Evolutionary conservation across 495 filamentous ascomycete species (phyloP), one percentile per base, ranked within the genome.

Genomic region (Lasiosphaeria miniovina): DNA sequence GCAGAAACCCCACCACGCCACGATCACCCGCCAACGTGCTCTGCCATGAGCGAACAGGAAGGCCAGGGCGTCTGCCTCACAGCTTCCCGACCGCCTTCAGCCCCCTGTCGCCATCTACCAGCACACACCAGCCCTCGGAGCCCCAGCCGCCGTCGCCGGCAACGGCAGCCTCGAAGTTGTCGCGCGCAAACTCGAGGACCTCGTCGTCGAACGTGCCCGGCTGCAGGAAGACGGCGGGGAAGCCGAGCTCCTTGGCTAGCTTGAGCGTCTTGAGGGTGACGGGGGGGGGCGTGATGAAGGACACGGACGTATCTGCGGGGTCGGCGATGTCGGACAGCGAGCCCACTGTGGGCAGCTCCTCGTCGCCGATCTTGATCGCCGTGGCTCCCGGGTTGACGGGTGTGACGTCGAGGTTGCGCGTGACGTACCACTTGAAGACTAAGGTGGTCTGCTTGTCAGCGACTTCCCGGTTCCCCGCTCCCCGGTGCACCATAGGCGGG

Each of bases 351-450:
- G 81, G 61, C 75, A 91, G 84, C 41, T 79, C 69, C 59, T 75
- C 75, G 36, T 70, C 71, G 48, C 71, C 63, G 46, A 79, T 73
- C 8, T 67, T 63, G 68, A 96, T 90, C 54, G 78, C 71, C 15
- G 83, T 65, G 10, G 84, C 71, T 41, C 81, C 79, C 0, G 93
- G 93, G 72, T 96, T 96, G 73, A 98, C 81, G 11, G 93, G 90
- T 1, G 85, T 89, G 6, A 86, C 91, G 10, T 86, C 86, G 15
- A 98, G 83, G 34, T 78, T 77, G 72, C 91, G 91, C 38, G 77
- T 71, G 61, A 88, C 81, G 75, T 98, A 98, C 92, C 93, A 98
- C 38, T 81, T 82, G 65, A 96, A 88, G 60, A 98, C 91, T 95
- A n/a, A 24, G 24, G 24, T 24, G 2, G 69, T 3, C 35, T n/a